phyloP scores from a whole-genome alignment of 2,329 filamentous ascomycete species.

The Elsinoe perseae region DNA sequence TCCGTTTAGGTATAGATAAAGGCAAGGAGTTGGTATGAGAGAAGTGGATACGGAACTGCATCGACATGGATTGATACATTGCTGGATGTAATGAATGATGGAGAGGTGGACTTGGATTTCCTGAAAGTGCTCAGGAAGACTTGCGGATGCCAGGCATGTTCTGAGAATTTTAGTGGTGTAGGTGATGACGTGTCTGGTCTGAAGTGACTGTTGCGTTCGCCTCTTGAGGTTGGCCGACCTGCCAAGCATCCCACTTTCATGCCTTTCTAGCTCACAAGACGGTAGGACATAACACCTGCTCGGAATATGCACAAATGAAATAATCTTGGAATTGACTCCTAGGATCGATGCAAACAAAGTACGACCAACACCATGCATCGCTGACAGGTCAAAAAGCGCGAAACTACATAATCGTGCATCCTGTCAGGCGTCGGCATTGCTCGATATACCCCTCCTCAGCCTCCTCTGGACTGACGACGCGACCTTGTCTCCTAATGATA shows the following conservation, averaged over 20 bases:
- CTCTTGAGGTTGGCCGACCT: not conserved
- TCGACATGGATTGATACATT: slow-evolving; percentile 44
- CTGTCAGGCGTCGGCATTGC: slow-evolving; percentile 38
- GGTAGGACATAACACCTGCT: too few species aligned
- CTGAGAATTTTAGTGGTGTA: not conserved
- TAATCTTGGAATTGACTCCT: too few species aligned
- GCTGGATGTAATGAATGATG: slow-evolving; percentile 29
- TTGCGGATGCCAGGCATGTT: slow-evolving; percentile 10
- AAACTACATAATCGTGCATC: slow-evolving; percentile 38
- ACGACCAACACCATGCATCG: not conserved
- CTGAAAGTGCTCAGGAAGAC: slow-evolving; percentile 11
- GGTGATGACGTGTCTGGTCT: not conserved
- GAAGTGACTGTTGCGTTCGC: not conserved
- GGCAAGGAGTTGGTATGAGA: slow-evolving; percentile 45
- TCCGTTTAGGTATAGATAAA: slow-evolving; percentile 29
- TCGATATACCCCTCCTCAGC: slow-evolving; percentile 77
- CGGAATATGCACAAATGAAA: too few species aligned
- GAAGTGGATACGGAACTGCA: slow-evolving; percentile 42
- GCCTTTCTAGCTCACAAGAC: too few species aligned
- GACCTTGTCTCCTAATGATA: slow-evolving; percentile 51
- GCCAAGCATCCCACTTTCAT: slow-evolving; percentile 1
- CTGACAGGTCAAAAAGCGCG: not conserved
- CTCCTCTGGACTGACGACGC: slow-evolving; percentile 39
- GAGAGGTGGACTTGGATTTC: not conserved
- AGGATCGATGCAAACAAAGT: too few species aligned